These are phyloP conservation scores for Cinchona pubescens DNA, from an alignment of 257 asterid species.

Conservation along the genomic window DNA sequence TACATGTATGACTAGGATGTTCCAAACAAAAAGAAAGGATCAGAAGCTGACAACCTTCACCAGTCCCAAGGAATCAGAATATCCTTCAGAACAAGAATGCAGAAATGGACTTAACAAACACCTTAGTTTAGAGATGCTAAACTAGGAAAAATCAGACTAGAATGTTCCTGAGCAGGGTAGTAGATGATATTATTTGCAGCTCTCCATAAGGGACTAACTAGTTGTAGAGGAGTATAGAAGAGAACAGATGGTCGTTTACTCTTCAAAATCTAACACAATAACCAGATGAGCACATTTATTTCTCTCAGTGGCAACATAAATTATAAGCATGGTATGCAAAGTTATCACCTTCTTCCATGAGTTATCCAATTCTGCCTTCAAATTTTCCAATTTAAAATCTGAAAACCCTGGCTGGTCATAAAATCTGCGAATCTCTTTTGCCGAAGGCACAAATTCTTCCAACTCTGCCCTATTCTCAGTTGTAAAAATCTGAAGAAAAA, in stretches of 20 bases:
- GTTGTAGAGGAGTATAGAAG: neutral
- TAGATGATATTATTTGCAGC: neutral
- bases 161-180: neutral
- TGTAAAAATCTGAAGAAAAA: constrained; percentile 51
- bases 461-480: constrained; percentile 36
- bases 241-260: neutral
- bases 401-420: constrained; percentile 46
- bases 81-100: neutral
- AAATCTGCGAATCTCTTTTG: constrained; percentile 48
- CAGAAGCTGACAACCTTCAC: neutral
- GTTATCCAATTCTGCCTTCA: constrained; percentile 46
- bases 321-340: neutral
- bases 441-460: constrained; percentile 39
- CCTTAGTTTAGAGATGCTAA: neutral
- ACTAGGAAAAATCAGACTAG: too few species aligned
- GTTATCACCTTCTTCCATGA: constrained; percentile 55
- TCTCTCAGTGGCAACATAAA: neutral
- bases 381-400: constrained; percentile 22
- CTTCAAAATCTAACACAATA: neutral
- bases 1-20: neutral
- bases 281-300: neutral
- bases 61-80: neutral
- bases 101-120: neutral
- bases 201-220: neutral
- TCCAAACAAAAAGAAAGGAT: neutral